Percentiles rank a stretch among this genome's conserved stretches.
Conservation (phyloP, 805 yeast genomes). For the Candida parachauliodes region DNA sequence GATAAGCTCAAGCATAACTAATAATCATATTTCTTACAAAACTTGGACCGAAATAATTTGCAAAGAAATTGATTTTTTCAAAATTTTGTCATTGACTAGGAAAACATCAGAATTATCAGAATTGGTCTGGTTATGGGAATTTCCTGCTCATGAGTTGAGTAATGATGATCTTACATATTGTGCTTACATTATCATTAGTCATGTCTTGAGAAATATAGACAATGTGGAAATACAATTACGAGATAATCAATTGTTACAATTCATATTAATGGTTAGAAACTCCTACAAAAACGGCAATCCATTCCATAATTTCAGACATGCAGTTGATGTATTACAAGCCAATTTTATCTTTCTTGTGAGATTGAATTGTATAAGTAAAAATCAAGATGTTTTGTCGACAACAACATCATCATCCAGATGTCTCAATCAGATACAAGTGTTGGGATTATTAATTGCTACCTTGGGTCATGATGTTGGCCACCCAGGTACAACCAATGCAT, state of each 20-base stretch:
- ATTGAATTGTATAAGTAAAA: slow-evolving; percentile 34
- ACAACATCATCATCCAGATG: not conserved
- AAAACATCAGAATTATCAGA: not conserved
- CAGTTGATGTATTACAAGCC: slow-evolving; percentile 92
- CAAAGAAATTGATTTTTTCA: slow-evolving; percentile 27
- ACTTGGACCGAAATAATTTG: slow-evolving; percentile 14
- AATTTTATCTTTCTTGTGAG: slow-evolving; percentile 61
- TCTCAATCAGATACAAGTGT: slow-evolving; percentile 33
- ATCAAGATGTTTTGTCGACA: slow-evolving; percentile 9
- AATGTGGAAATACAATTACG: slow-evolving; percentile 14
- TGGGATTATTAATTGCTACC: slow-evolving; percentile 72
- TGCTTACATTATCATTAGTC: slow-evolving; percentile 51
- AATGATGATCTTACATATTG: slow-evolving; percentile 65
- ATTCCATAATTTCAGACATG: slow-evolving; percentile 94
- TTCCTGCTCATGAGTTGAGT: slow-evolving; percentile 62
- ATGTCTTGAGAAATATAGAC: slow-evolving; percentile 27
- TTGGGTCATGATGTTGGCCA: slow-evolving; percentile 96
- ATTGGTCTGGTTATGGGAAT: slow-evolving; percentile 56
- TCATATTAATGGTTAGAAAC: slow-evolving; percentile 67
- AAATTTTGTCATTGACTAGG: slow-evolving; percentile 18
- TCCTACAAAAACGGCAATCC: slow-evolving; percentile 82
- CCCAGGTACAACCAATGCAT: slow-evolving; percentile 89
- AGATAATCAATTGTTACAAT: slow-evolving; percentile 47
- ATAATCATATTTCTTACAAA: not conserved
- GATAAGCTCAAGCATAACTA: slow-evolving; percentile 15